Evolutionary conservation across 176 grass and related monocot genomes (phyloP).

Genomic region (Aegilops speltoides): DNA sequence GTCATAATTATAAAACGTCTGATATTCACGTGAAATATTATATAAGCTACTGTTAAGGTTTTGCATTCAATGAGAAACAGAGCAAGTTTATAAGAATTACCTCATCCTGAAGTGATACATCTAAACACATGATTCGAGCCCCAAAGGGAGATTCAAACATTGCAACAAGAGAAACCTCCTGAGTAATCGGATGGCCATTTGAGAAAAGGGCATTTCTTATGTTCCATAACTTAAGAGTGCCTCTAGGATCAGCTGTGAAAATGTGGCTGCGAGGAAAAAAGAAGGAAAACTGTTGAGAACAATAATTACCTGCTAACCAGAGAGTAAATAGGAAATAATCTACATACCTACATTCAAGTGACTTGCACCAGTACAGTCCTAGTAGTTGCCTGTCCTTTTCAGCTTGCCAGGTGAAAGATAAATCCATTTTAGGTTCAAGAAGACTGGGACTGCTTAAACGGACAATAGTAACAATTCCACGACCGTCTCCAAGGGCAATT

Average conservation of each 20-base stretch:
- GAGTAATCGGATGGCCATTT: constrained; percentile 26
- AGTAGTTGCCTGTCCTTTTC: constrained; percentile 93
- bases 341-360: constrained; percentile 74
- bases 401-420: constrained; percentile 73
- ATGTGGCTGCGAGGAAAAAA: constrained; percentile 47
- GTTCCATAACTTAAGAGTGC: constrained; percentile 83
- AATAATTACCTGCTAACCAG: constrained; percentile 13
- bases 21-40: background rate
- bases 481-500: constrained; percentile 92
- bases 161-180: constrained; percentile 51
- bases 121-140: constrained; percentile 86
- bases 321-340: constrained; percentile 13
- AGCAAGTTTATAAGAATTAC: constrained; percentile 36
- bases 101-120: constrained; percentile 71
- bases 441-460: constrained; percentile 21
- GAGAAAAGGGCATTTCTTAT: constrained; percentile 41
- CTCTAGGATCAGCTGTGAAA: constrained; percentile 91
- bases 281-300: constrained; percentile 7
- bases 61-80: background rate
- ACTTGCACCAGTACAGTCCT: constrained; percentile 84
- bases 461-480: constrained; percentile 74
- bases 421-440: constrained; percentile 37
- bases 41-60: background rate
- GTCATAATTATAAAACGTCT: background rate
- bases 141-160: constrained; percentile 70